Percentiles rank a stretch among this genome's conserved stretches.
These are phyloP conservation scores for Penicillium macrosclerotiorum DNA, from an alignment of 495 filamentous ascomycete genomes.

Conservation along the genomic window DNA sequence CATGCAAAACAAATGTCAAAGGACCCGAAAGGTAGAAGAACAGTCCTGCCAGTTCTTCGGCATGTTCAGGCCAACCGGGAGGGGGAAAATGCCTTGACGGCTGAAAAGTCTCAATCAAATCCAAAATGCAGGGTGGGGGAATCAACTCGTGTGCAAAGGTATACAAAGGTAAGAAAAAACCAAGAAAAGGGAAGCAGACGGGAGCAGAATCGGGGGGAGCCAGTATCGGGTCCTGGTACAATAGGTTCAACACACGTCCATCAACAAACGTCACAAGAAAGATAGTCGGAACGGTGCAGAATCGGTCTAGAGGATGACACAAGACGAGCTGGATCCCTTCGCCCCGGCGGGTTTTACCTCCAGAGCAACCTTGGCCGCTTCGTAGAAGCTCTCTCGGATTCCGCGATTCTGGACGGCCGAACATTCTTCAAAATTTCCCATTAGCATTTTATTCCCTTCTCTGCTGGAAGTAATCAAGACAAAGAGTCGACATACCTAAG, in stretches of 20 bases:
- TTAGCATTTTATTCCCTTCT: no score
- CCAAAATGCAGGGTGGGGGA: no score
- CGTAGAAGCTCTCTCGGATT: constrained; percentile 97
- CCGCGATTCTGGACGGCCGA: constrained; percentile 96
- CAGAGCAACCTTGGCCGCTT: constrained; percentile 94
- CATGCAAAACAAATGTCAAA: constrained; percentile 18
- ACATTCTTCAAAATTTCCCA: constrained; percentile 63
- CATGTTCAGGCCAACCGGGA: background rate
- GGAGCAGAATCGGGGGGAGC: background rate
- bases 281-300: background rate
- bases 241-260: background rate
- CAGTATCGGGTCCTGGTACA: no score
- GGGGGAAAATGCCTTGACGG: no score
- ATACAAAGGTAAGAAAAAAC: constrained; percentile 4
- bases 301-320: constrained; percentile 33
- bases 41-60: background rate
- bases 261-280: background rate
- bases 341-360: constrained; percentile 65
- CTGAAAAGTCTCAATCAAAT: constrained; percentile 14
- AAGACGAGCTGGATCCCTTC: constrained; percentile 32
- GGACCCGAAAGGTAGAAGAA: background rate
- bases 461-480: background rate
- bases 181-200: background rate
- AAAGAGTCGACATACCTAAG: constrained; percentile 55
- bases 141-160: no score